These are phyloP conservation scores for Paecilomyces dactylethromorphus DNA, from an alignment of 2,329 filamentous ascomycete species.

Conservation along the genomic window DNA sequence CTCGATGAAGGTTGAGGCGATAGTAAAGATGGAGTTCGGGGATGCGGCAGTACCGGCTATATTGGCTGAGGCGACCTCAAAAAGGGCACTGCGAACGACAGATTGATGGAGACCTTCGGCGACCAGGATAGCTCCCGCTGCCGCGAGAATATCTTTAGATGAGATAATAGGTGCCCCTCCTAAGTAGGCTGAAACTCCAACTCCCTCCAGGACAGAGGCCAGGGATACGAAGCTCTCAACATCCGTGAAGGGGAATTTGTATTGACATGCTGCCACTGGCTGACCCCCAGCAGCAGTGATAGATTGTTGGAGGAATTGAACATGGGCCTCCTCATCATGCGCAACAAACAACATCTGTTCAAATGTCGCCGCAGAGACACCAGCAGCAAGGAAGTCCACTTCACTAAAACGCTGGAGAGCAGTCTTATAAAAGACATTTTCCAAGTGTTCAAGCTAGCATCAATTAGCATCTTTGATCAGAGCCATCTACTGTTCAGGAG, in stretches of 20 bases:
- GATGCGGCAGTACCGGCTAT: conserved; percentile 55
- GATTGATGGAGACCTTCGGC: conserved; percentile 60
- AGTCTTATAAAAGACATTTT: conserved; percentile 57
- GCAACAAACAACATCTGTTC: conserved; percentile 54
- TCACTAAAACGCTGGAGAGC: conserved; percentile 53
- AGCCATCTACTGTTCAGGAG: neutral
- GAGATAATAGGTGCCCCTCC: conserved; percentile 55
- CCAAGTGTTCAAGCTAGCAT: conserved; percentile 47
- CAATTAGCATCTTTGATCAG: neutral
- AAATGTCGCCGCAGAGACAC: conserved; percentile 42
- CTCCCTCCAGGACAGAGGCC: conserved; percentile 50
- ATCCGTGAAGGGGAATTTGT: conserved; percentile 48
- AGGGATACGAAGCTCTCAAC: conserved; percentile 47
- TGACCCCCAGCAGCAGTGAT: conserved; percentile 41
- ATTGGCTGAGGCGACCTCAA: conserved; percentile 50
- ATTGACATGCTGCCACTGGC: conserved; percentile 50
- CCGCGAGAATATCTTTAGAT: conserved; percentile 52
- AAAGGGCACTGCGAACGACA: conserved; percentile 49
- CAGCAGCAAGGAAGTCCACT: conserved; percentile 47
- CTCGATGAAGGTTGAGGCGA: conserved; percentile 58
- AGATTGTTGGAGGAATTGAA: conserved; percentile 47
- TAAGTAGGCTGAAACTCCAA: conserved; percentile 56
- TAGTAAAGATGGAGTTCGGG: conserved; percentile 56
- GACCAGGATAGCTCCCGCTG: conserved; percentile 57
- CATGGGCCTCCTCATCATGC: conserved; percentile 53